phyloP scores from a whole-genome alignment of 78 protist genomes.

The Dictyostelium brefeldianum region DNA sequence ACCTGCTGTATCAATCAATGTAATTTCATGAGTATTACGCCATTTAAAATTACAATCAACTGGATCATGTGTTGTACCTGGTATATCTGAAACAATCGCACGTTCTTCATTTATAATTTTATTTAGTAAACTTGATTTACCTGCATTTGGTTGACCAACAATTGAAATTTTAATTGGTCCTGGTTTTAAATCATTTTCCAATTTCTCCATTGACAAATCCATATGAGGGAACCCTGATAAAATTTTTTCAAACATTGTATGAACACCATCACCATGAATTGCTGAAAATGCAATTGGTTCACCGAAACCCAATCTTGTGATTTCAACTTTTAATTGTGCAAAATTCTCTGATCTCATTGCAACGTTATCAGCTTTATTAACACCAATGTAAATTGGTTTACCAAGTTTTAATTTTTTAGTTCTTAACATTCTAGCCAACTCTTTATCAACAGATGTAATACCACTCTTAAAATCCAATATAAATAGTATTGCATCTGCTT shows the following conservation, averaged over 20 bases:
- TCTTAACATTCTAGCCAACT: conserved; percentile 75
- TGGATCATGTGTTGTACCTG: conserved; percentile 90
- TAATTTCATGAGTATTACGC: conserved; percentile 41
- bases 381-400: conserved; percentile 53
- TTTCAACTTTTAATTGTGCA: conserved; percentile 1
- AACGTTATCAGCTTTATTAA: conserved; percentile 78
- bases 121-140: conserved; percentile 84
- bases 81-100: conserved; percentile 56
- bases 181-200: not conserved
- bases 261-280: conserved; percentile 72
- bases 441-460: conserved; percentile 53
- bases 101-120: conserved; percentile 72
- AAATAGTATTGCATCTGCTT: conserved; percentile 72
- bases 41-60: conserved; percentile 68
- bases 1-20: conserved; percentile 89
- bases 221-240: not conserved
- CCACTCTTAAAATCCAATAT: conserved; percentile 62
- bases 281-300: conserved; percentile 62
- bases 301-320: conserved; percentile 65
- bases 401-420: not conserved
- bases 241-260: conserved; percentile 8
- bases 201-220: not conserved
- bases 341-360: not conserved
- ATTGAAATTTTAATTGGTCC: conserved; percentile 73
- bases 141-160: conserved; percentile 89